Conservation (phyloP, 352 stramenopile genomes). For the Thraustochytrium sp. region DNA sequence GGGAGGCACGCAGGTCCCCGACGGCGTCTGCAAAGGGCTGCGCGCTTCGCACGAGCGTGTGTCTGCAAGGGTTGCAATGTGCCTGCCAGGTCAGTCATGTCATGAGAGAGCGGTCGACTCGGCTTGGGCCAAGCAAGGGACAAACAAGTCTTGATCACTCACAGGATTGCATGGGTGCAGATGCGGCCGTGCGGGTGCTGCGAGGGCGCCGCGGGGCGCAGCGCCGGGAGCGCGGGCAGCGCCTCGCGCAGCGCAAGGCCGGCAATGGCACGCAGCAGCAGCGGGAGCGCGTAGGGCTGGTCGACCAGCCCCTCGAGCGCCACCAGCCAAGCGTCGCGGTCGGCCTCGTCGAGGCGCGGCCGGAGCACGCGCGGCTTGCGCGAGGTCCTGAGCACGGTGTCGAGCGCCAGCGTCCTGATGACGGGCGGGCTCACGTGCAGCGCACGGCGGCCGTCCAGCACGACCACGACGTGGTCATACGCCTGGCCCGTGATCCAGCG, state of each 20-base stretch:
- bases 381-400: neutral
- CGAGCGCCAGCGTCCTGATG: neutral
- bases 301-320: neutral
- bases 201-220: neutral
- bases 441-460: neutral
- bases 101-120: neutral
- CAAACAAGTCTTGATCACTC: neutral
- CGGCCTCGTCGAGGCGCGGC: neutral
- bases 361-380: neutral
- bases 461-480: constrained; percentile 25
- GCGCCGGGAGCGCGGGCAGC: neutral
- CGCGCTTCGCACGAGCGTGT: neutral
- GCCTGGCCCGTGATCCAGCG: neutral
- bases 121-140: neutral
- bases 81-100: no score
- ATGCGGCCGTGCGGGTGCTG: neutral
- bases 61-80: neutral
- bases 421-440: constrained; percentile 12
- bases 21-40: neutral
- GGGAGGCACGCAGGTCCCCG: neutral
- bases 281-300: neutral
- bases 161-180: constrained; percentile 24
- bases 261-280: neutral
- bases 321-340: neutral
- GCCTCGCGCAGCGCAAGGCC: neutral